These are phyloP conservation scores for Linum usitatissimum DNA, from an alignment of 345 rosid genomes.

Conservation along the genomic window DNA sequence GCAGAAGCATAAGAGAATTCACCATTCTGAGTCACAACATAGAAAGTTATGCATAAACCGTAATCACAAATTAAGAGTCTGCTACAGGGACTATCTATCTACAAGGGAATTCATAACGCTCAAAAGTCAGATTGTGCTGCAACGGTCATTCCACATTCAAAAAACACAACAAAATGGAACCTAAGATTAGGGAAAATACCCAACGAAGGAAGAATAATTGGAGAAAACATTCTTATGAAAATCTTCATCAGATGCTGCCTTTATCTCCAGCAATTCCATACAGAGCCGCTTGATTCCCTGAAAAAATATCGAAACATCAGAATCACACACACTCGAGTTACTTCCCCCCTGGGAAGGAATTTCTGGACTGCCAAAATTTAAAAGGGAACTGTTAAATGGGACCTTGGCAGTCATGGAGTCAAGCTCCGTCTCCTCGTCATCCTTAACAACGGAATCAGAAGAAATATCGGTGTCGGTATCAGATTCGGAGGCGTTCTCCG, in stretches of 20 bases:
- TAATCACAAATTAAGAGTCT: background rate
- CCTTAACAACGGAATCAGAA: conserved; percentile 21
- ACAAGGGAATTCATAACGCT: background rate
- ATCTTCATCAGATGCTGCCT: conserved; percentile 49
- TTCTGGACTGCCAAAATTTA: background rate
- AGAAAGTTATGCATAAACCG: too few species aligned
- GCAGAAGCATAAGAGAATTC: too few species aligned
- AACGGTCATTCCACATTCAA: background rate
- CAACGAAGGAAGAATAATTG: conserved; percentile 36
- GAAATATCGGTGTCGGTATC: conserved; percentile 25
- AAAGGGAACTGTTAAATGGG: background rate
- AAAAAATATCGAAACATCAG: background rate
- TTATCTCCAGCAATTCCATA: conserved; percentile 45
- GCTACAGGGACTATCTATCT: background rate
- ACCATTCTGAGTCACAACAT: too few species aligned
- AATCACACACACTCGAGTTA: background rate
- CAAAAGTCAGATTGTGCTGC: background rate
- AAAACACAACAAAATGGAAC: background rate
- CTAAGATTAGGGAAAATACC: conserved; percentile 19
- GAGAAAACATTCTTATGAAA: conserved; percentile 32
- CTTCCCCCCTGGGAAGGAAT: background rate
- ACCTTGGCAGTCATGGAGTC: conserved; percentile 53
- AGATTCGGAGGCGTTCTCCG: conserved; percentile 21
- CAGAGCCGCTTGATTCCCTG: conserved; percentile 50
- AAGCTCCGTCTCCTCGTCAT: conserved; percentile 27